Percentiles rank a stretch among this genome's conserved stretches.
Conservation (phyloP, 805 yeast species). For the Saccharomyces cerevisiae region DNA sequence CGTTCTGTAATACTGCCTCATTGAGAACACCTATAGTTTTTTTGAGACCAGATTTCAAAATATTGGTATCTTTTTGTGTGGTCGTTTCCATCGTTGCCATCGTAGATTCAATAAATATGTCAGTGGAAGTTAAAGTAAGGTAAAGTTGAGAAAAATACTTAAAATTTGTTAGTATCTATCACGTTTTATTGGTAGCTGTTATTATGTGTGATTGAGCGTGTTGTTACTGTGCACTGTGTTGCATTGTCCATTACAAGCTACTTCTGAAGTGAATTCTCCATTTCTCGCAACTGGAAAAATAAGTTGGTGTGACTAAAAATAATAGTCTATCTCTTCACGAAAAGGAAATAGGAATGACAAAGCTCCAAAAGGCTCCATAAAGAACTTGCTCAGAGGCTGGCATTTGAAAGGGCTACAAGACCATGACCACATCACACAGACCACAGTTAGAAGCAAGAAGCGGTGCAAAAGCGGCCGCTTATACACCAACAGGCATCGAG, state of each 20-base stretch:
- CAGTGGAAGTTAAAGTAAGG: not conserved
- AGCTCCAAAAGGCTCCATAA: not conserved
- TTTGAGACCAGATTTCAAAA: not conserved
- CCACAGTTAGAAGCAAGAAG: conserved; percentile 64
- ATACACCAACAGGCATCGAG: conserved; percentile 37
- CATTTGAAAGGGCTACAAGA: not conserved
- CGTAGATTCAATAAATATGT: not conserved
- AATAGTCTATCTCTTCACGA: not conserved
- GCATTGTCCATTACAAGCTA: not conserved
- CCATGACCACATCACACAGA: conserved; percentile 62
- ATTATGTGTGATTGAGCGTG: not conserved
- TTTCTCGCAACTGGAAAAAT: not conserved
- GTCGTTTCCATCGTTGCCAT: not conserved
- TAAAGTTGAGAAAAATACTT: not conserved
- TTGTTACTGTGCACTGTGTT: not conserved
- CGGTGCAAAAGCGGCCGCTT: conserved; percentile 35
- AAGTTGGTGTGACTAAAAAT: not conserved
- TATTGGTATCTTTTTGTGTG: not conserved
- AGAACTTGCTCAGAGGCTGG: conserved; percentile 1
- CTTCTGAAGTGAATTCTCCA: not conserved
- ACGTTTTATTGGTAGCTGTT: not conserved
- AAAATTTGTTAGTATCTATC: not conserved
- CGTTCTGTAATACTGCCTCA: not conserved
- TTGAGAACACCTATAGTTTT: not conserved
- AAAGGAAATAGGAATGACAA: conserved; percentile 5